Evolutionary conservation across 1,284 basidiomycete genomes (phyloP), one percentile per base, ranked within the genome.

Genomic region (Earliella scabrosa): DNA sequence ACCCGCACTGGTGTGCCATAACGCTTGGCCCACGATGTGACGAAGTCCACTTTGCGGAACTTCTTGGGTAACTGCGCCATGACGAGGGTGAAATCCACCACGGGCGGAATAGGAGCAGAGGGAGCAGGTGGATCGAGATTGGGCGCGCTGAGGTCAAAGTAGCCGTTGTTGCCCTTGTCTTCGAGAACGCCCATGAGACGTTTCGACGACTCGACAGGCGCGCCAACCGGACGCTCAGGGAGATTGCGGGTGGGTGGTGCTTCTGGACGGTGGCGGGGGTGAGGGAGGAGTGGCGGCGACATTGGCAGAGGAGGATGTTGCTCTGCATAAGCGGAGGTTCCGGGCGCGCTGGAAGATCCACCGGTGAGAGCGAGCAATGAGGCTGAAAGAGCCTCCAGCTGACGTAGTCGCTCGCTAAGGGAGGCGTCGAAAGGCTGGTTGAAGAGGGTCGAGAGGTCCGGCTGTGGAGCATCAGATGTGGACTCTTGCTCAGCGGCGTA

Each of bases 41-140:
- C 58, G 46, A 74, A 75, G 10, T 54, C 49, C 0, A 48, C 10
- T 1, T 53, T 76, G 36, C 84, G 81, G 63, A 77, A 76, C 13
- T 75, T 71, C 63, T 82, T 83, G 1, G 85, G 85, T 1, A 87
- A 66, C 43, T 80, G 77, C 54, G 85, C 83, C 71, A 88, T 77
- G 26, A 88, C 79, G 26, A 88, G 69, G 0, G 83, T 82, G n/a
- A 80, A 73, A 1, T 75, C 67, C 6, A 78, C 76, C 52, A 78
- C 76, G 23, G 82, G 81, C 2, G 59, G 52, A 1, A 67, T 56
- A 16, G 52, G 13, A 18, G 52, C 18, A 14, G 31, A 9, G 8
- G 23, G 47, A 21, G 27, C 41, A 11, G 43, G 52, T 1, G 45
- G 52, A 4, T 47, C 49, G 6, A 53, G 46, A 2, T 47, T 31